Conservation (phyloP, 768 basidiomycete genomes). For the Termitomyces sp. region DNA sequence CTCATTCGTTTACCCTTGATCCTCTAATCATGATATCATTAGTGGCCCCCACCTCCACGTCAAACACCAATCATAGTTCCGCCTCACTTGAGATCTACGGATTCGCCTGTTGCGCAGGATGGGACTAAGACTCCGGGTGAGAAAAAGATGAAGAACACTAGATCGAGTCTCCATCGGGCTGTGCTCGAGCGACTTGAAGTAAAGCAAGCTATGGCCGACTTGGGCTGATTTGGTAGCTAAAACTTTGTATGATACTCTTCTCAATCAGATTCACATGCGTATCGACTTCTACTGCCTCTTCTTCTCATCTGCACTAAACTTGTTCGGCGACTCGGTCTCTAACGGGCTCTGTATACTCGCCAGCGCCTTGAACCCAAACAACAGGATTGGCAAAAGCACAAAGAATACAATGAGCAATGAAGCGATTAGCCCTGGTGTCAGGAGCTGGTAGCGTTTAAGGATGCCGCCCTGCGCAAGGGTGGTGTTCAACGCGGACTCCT, state of each 20-base stretch:
- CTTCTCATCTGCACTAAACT: conserved; percentile 63
- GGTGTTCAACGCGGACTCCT: conserved; percentile 20
- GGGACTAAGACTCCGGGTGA: conserved; percentile 3
- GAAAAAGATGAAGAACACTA: conserved; percentile 23
- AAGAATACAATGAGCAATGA: conserved; percentile 61
- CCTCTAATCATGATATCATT: not conserved
- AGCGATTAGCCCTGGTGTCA: conserved; percentile 71
- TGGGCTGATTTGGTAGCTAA: conserved; percentile 8
- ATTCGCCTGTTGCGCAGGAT: not conserved
- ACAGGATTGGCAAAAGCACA: conserved; percentile 58
- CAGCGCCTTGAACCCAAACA: conserved; percentile 59
- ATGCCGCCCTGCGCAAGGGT: conserved; percentile 50
- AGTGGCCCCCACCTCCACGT: conserved; percentile 86
- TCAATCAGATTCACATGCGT: not conserved
- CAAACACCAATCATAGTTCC: conserved; percentile 76
- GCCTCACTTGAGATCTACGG: conserved; percentile 37
- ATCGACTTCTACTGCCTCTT: conserved; percentile 56
- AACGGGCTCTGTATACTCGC: conserved; percentile 71
- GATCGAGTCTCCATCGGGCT: conserved; percentile 60
- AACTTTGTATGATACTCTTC: too few species aligned
- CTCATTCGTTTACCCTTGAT: not conserved
- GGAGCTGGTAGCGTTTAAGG: conserved; percentile 67
- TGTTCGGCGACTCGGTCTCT: conserved; percentile 57
- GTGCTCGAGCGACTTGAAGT: conserved; percentile 74
- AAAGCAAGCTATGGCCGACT: conserved; percentile 60